Base-by-base conservation (phyloP, 2,329 filamentous ascomycete genomes). In the Zalaria obscura region DNA sequence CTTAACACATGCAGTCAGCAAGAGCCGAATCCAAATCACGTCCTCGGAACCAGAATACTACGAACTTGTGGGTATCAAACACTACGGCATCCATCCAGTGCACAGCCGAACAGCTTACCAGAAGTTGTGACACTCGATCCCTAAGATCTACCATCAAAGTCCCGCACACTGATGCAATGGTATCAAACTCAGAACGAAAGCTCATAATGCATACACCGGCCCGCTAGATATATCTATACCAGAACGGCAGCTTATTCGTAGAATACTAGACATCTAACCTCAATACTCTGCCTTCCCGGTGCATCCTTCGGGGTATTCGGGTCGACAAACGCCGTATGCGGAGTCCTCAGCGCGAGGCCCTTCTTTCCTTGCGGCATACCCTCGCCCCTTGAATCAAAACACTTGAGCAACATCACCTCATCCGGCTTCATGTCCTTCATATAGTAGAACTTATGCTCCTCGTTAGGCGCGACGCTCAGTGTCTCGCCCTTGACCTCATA, bases 251-350 rank as follows among this genome's bases (percentile, higher is more conserved):
- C 5, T 10, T 31, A 43, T 38, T 55, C 52, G 38, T 56, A 55
- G 67, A 94, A 93, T 0, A 94, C 82, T 59, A 94, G 67, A 31
- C 83, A 78, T 40, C 47, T 46, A 27, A 50, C 47, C 40, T 50
- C 48, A n/a, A 50, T 50, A 32, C 47, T 93, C 67, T 93, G 83
- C 49, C 87, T 72, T 0, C 73, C 74, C 48, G 78, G 76, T 4
- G 82, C 84, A 36, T 79, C 81, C 11, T 69, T 63, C 3, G 77
- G 73, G 1, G 82, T 85, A 45, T 79, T 67, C 2, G 83, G 80
- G 57, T 94, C 82, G 33, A 71, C 66, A 61, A 94, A 95, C 1
- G 86, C 86, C 6, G 79, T 79, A 62, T 93, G 85, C 9, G 85
- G 78, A 28, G 65, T 67, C 37, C 65, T 51, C 3, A 67, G 53